These are phyloP conservation scores for Pseudophaeomoniella oleicola DNA, from an alignment of 2,329 filamentous ascomycete genomes.

Conservation along the genomic window DNA sequence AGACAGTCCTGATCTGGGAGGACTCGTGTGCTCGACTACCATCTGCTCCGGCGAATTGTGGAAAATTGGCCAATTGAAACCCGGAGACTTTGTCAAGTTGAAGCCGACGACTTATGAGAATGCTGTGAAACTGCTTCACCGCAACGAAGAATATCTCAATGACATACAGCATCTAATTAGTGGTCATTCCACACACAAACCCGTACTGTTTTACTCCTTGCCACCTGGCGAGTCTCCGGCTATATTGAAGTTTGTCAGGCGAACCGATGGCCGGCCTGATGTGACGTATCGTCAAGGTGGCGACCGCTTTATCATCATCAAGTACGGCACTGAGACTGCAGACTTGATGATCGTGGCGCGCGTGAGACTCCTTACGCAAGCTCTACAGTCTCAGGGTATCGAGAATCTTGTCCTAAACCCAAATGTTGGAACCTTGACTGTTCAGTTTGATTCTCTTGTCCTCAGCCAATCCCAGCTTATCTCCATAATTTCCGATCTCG, in stretches of 20 bases:
- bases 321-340: constrained; percentile 42
- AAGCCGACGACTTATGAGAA: constrained; percentile 35
- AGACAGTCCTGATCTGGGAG: constrained; percentile 47
- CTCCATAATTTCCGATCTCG: constrained; percentile 19
- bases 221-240: constrained; percentile 15
- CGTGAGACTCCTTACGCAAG: not conserved
- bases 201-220: constrained; percentile 11
- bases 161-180: constrained; percentile 25
- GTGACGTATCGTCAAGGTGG: constrained; percentile 29
- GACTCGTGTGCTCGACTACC: constrained; percentile 42
- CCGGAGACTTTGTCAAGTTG: constrained; percentile 41
- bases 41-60: constrained; percentile 43
- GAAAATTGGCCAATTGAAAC: constrained; percentile 47
- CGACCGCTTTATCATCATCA: constrained; percentile 40
- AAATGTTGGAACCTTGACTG: not conserved
- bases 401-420: not conserved
- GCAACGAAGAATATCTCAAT: constrained; percentile 30
- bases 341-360: constrained; percentile 26
- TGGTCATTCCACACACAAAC: constrained; percentile 9
- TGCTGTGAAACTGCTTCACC: constrained; percentile 30
- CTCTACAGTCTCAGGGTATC: not conserved
- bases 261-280: constrained; percentile 19
- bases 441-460: not conserved
- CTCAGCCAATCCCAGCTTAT: constrained; percentile 20
- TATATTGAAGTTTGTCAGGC: constrained; percentile 20